Evolutionary conservation across 805 yeast species (phyloP).

Genomic region (Pichia scutulata): DNA sequence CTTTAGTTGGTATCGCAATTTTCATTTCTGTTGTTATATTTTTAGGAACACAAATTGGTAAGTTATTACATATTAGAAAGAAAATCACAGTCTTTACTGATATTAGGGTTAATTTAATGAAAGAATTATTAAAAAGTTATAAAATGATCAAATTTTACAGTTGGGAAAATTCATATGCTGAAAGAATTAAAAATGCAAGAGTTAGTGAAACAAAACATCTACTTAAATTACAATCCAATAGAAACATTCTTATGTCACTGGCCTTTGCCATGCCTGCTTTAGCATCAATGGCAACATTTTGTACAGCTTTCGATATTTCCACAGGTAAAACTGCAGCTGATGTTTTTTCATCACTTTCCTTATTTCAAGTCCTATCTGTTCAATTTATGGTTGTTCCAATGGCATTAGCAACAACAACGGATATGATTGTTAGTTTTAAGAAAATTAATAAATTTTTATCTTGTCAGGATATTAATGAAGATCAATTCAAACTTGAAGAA

Average conservation of each 20-base stretch:
- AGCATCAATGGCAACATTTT: constrained; percentile 56
- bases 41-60: constrained; percentile 39
- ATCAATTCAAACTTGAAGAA: constrained; percentile 18
- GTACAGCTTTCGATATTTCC: constrained; percentile 32
- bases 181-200: constrained; percentile 49
- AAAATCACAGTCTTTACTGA: constrained; percentile 62
- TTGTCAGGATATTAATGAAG: constrained; percentile 30
- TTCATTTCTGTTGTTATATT: constrained; percentile 40
- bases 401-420: constrained; percentile 58
- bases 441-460: constrained; percentile 50
- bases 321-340: constrained; percentile 43
- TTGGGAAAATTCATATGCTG: constrained; percentile 78
- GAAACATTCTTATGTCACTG: constrained; percentile 50
- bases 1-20: constrained; percentile 64
- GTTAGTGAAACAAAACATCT: constrained; percentile 52
- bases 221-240: constrained; percentile 52
- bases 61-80: constrained; percentile 47
- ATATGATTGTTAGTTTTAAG: constrained; percentile 51
- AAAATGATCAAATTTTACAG: constrained; percentile 80
- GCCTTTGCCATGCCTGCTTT: constrained; percentile 55
- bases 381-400: constrained; percentile 64
- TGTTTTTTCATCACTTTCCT: constrained; percentile 61
- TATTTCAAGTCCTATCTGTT: constrained; percentile 53
- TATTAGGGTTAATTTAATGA: constrained; percentile 62
- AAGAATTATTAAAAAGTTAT: constrained; percentile 72